A percentile compares a stretch with the other conserved stretches of the same genome.
phyloP scores from a whole-genome alignment of 805 yeast species.

The Ogataea ramenticola region DNA sequence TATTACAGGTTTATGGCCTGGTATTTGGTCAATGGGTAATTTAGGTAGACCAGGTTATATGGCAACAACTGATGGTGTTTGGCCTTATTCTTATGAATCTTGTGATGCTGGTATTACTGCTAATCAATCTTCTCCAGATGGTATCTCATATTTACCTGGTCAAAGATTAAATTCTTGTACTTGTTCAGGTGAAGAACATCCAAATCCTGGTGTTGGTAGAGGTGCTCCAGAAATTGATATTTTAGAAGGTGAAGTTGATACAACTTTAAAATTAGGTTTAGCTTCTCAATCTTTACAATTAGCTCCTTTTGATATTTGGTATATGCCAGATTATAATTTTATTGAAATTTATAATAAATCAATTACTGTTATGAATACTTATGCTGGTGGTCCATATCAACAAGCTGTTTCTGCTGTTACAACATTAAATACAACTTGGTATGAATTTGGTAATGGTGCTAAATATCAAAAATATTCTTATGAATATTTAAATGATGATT shows the following conservation, averaged over 20 bases:
- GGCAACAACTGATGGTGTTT: slow-evolving; percentile 75
- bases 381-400: slow-evolving; percentile 32
- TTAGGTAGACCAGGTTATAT: slow-evolving; percentile 77
- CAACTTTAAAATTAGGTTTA: slow-evolving; percentile 6
- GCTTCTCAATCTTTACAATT: slow-evolving; percentile 32
- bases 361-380: slow-evolving; percentile 29
- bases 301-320: slow-evolving; percentile 40
- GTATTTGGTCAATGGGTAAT: slow-evolving; percentile 82
- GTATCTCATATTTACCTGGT: slow-evolving; percentile 71
- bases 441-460: slow-evolving; percentile 39
- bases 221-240: slow-evolving; percentile 90
- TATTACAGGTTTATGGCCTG: slow-evolving; percentile 81
- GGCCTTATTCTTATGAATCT: slow-evolving; percentile 77
- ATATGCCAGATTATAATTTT: slow-evolving; percentile 32
- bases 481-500: slow-evolving; percentile 69
- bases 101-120: slow-evolving; percentile 89
- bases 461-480: slow-evolving; percentile 68
- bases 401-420: slow-evolving; percentile 33
- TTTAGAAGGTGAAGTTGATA: slow-evolving; percentile 47
- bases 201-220: slow-evolving; percentile 72
- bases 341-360: slow-evolving; percentile 22
- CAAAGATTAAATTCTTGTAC: slow-evolving; percentile 68
- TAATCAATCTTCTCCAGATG: slow-evolving; percentile 76
- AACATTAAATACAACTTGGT: slow-evolving; percentile 31
- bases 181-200: slow-evolving; percentile 71